Base-by-base conservation (phyloP, 2,329 filamentous ascomycete species). In the Penicillium brevicompactum region DNA sequence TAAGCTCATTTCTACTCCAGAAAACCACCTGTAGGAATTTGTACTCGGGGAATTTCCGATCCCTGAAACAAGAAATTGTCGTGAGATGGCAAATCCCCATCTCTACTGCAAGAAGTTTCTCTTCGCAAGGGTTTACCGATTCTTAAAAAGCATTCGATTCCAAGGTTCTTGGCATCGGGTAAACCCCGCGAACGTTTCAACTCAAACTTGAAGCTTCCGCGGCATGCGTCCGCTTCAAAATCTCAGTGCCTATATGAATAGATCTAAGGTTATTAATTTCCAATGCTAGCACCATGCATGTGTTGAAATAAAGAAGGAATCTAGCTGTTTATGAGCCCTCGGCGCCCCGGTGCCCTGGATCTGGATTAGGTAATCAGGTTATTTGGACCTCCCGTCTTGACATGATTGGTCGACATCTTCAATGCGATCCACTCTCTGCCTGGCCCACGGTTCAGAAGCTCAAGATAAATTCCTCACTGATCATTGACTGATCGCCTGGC, bases 1-100 rank as follows among this genome's bases (percentile, higher is more conserved):
- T 54, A 43, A 51, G 47, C 47, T 41, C 38, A 54, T 46, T 18
- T 24, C 32, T 13, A 13, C n/a, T 30, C 22, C 41, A 31, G n/a
- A 16, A 16, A 27, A 27, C 4, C 16, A 13, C 1, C 14, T 7
- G 34, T 37, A 21, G 5, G 7, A 13, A 16, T 40, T 53, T 16
- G 40, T 1, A 18, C 10, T 22, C 46, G 31, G 46, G 14, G 16
- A 21, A 24, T 32, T 13, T 27, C 31, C 31, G 46, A 30, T 21
- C 3, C 14, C 7, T 24, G 24, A 24, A 45, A 31, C n/a, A 14
- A 31, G 10, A 8, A 21, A 41, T 10, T 30, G 22, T 7, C 5
- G 14, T 16, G 22, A 45, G 43, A 24, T n/a, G 13, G 13, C 34
- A 37, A n/a, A n/a, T n/a, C 7, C 7, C n/a, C n/a, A 27, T 37